A percentile compares a stretch with the other conserved stretches of the same genome.
These are phyloP conservation scores for Stipa capillata DNA, from an alignment of 176 grass and related monocot species.

Conservation along the genomic window DNA sequence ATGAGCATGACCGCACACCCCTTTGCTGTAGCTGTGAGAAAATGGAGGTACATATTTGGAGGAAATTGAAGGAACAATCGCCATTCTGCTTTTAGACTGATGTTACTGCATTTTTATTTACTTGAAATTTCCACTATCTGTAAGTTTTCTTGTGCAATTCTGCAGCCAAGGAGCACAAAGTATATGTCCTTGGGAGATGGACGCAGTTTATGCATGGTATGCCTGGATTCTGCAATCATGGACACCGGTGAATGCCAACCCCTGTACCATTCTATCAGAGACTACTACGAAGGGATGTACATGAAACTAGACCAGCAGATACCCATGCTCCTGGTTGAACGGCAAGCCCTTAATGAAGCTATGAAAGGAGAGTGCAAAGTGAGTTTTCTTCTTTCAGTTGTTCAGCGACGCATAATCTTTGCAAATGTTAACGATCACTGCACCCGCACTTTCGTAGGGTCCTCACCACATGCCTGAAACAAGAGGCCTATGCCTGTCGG, in stretches of 20 bases:
- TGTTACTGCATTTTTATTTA: neutral
- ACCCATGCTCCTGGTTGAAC: conserved; percentile 95
- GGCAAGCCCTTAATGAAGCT: conserved; percentile 93
- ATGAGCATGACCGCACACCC: conserved; percentile 62
- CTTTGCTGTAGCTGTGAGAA: conserved; percentile 86
- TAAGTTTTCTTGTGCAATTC: neutral
- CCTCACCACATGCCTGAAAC: conserved; percentile 92
- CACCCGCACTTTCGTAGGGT: conserved; percentile 36
- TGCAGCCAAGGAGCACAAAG: conserved; percentile 64
- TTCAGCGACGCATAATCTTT: neutral
- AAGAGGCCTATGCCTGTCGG: conserved; percentile 84
- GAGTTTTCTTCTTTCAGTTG: neutral
- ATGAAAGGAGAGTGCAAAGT: conserved; percentile 96
- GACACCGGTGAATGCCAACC: conserved; percentile 86
- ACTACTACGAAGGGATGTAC: conserved; percentile 96
- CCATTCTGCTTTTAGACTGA: neutral
- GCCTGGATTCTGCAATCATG: conserved; percentile 83
- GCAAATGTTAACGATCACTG: neutral
- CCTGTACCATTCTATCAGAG: conserved; percentile 83
- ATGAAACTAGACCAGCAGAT: conserved; percentile 98
- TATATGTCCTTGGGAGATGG: conserved; percentile 81
- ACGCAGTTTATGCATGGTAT: conserved; percentile 79
- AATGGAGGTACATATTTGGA: conserved; percentile 64
- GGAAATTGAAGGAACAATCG: neutral
- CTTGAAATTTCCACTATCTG: neutral